Base-by-base conservation (phyloP, 805 yeast species). In the Kazachstania kunashirensis region DNA sequence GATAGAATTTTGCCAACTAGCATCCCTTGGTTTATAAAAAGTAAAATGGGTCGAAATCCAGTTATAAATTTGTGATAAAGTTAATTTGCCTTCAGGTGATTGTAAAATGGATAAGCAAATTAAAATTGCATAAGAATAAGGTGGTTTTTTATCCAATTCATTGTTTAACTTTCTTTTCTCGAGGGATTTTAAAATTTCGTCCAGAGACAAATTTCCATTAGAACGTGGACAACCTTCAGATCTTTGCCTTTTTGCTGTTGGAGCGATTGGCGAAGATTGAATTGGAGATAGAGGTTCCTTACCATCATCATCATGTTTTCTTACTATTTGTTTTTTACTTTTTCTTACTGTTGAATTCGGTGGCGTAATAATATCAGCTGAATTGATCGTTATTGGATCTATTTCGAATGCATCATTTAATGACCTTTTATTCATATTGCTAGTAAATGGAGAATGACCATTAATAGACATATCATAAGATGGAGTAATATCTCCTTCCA, bases 1-100 rank as follows among this genome's bases (percentile, higher is more conserved):
- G 44, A 89, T 92, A 24, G 96, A 88, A 62, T 89, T 89, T 61
- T 89, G 96, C 98, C 98, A 89, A 19, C 96, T 96, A 9, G 84
- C 81, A 48, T 85, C 95, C 41, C 83, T 81, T 44, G 74, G 76
- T 45, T 78, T 76, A 61, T 92, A 92, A 56, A 79, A 89, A 43
- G 69, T 73, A 59, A 88, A 89, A 25, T 94, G 81, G 31, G 76
- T 77, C 7, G 92, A 76, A 30, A 89, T 92, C 98, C 98, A 89
- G 48, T 67, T 70, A 63, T 89, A 89, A 29, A 89, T 92, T 52
- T 85, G 95, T 0, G 92, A 71, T 36, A 82, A 61, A 2, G 94
- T 82, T 28, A 86, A 67, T 44, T 79, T 79, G 32, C 47, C 50
- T n/a, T 42, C 43, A 16, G 26, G 32, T 2, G 50, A 43, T 38